Conservation (phyloP, 2,329 filamentous ascomycete genomes). For the Penicillium capsulatum region DNA sequence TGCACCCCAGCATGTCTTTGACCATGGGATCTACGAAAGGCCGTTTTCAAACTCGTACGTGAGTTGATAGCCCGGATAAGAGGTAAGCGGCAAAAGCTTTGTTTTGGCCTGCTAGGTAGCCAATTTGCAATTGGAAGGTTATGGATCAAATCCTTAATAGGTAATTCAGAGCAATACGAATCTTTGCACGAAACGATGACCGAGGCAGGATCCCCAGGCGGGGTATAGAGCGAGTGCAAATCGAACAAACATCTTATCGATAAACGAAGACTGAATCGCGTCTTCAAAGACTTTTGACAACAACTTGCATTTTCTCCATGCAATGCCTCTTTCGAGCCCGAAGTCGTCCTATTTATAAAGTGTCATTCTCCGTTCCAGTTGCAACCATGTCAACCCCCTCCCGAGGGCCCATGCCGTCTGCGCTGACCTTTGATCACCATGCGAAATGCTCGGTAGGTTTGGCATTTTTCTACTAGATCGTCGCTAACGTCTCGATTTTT, state of each 20-base stretch:
- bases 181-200: no score
- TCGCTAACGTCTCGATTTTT: constrained; percentile 2
- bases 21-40: no score
- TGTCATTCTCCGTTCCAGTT: constrained; percentile 1
- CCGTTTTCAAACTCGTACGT: no score
- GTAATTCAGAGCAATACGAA: no score
- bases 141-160: no score
- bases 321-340: constrained; percentile 15
- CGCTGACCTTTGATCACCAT: constrained; percentile 72
- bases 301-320: constrained; percentile 13
- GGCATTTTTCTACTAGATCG: neutral
- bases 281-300: constrained; percentile 2
- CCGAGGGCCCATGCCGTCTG: constrained; percentile 48
- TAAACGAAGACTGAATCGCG: constrained; percentile 14
- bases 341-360: constrained; percentile 3
- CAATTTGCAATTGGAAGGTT: no score
- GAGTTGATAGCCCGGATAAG: no score
- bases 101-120: no score
- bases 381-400: constrained; percentile 30
- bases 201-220: no score
- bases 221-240: constrained; percentile 13
- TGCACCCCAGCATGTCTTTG: no score
- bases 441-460: constrained; percentile 69
- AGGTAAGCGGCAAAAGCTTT: no score
- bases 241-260: constrained; percentile 23